These are phyloP conservation scores for Cystobasidium ongulense DNA, from an alignment of 768 basidiomycete species.

Conservation along the genomic window DNA sequence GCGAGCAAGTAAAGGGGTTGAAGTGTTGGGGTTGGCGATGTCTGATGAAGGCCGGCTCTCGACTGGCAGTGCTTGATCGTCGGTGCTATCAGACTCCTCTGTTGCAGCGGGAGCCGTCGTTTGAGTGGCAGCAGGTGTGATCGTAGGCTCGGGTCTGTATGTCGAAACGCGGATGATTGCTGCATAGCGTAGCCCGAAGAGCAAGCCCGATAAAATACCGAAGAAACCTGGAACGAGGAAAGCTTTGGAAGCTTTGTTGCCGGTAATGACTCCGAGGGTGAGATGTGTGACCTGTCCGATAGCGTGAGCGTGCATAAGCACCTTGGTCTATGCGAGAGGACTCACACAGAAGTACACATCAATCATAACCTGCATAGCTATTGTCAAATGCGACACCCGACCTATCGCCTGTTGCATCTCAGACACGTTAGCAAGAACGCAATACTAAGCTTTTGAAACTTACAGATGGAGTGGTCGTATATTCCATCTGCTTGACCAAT, in stretches of 20 bases:
- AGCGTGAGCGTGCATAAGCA: background rate
- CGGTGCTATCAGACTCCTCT: background rate
- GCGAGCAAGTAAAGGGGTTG: background rate
- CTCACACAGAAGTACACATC: constrained; percentile 39
- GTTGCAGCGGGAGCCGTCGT: constrained; percentile 7
- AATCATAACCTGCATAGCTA: constrained; percentile 34
- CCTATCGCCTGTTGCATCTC: constrained; percentile 16
- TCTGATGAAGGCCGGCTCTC: background rate
- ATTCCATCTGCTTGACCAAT: constrained; percentile 40
- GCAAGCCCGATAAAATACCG: constrained; percentile 35
- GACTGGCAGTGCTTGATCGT: background rate
- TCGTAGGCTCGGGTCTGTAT: background rate
- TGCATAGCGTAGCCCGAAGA: constrained; percentile 41
- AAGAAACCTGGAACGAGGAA: constrained; percentile 38
- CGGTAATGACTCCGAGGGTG: constrained; percentile 24
- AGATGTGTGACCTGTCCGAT: constrained; percentile 30
- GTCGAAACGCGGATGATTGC: constrained; percentile 37
- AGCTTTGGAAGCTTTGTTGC: constrained; percentile 35
- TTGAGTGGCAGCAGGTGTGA: background rate
- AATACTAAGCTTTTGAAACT: background rate
- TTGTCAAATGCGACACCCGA: constrained; percentile 27
- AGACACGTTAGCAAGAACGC: background rate
- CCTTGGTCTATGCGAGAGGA: background rate
- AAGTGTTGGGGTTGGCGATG: background rate
- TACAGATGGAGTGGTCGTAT: constrained; percentile 19